These are phyloP conservation scores for Nannochloropsis salina DNA, from an alignment of 108 stramenopile species.

Conservation along the genomic window DNA sequence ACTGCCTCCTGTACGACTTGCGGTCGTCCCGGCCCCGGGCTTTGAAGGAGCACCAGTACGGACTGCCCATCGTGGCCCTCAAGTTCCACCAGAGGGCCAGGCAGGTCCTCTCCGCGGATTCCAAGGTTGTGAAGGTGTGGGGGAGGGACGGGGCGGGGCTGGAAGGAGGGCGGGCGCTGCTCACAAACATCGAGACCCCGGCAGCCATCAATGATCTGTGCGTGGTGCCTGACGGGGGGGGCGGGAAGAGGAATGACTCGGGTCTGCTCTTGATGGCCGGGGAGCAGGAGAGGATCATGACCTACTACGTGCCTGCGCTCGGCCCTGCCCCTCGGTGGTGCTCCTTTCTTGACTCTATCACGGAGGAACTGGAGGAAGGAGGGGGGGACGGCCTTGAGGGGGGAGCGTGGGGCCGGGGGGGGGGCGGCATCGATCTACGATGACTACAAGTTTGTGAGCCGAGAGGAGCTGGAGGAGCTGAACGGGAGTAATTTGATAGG, in stretches of 20 bases:
- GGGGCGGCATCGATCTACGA: constrained; percentile 80
- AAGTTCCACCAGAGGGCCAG: constrained; percentile 64
- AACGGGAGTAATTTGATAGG: constrained; percentile 88
- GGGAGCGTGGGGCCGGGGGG: constrained; percentile 23
- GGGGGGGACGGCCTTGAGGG: constrained; percentile 58
- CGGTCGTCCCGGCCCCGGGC: constrained; percentile 75
- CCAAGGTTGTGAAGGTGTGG: background rate
- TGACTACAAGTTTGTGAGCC: constrained; percentile 96
- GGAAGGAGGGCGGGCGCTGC: constrained; percentile 62
- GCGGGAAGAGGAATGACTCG: constrained; percentile 56
- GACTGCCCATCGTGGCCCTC: constrained; percentile 80
- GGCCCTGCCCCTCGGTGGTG: constrained; percentile 96
- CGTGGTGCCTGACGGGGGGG: constrained; percentile 50
- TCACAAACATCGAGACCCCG: constrained; percentile 87
- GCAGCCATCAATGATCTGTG: constrained; percentile 81
- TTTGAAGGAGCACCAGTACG: constrained; percentile 92
- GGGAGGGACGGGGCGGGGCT: background rate
- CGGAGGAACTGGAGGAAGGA: constrained; percentile 94
- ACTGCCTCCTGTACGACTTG: constrained; percentile 87
- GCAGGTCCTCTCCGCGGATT: background rate
- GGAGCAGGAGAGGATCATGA: constrained; percentile 84
- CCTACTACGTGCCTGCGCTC: constrained; percentile 86
- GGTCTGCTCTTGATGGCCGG: constrained; percentile 89
- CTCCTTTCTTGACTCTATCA: constrained; percentile 91
- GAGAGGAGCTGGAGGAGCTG: constrained; percentile 77